A percentile compares a stretch with the other conserved stretches of the same genome.
These are phyloP conservation scores for Candida sp. DNA, from an alignment of 1,139 yeast genomes.

Conservation along the genomic window DNA sequence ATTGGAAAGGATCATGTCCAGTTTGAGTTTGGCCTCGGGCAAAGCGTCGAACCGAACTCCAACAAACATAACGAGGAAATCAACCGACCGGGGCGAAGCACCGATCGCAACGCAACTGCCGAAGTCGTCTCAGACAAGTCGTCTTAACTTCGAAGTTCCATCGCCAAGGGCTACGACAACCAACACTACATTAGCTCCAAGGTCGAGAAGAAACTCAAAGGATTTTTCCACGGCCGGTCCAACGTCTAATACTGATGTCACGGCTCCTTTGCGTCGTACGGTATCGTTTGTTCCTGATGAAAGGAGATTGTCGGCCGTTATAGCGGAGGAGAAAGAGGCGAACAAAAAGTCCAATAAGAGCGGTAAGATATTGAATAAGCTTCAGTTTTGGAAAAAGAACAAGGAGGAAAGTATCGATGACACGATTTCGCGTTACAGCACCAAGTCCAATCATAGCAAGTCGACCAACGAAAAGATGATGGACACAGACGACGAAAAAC, in stretches of 20 bases:
- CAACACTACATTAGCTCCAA: conserved; percentile 1
- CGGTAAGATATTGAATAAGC: conserved; percentile 33
- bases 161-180: conserved; percentile 5
- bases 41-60: conserved; percentile 22
- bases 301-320: conserved; percentile 18
- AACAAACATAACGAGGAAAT: conserved; percentile 12
- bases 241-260: background rate
- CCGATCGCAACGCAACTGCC: conserved; percentile 5
- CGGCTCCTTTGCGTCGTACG: conserved; percentile 20
- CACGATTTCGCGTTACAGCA: conserved; percentile 11
- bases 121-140: conserved; percentile 7
- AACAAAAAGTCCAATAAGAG: conserved; percentile 22
- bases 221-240: conserved; percentile 11
- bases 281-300: conserved; percentile 43
- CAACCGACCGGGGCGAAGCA: conserved; percentile 13
- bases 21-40: conserved; percentile 39
- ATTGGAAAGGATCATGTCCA: conserved; percentile 43
- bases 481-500: conserved; percentile 8
- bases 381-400: conserved; percentile 48
- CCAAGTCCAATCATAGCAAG: conserved; percentile 10
- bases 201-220: conserved; percentile 10
- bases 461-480: conserved; percentile 5
- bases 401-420: conserved; percentile 15
- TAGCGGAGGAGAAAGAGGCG: conserved; percentile 15
- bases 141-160: conserved; percentile 9